A percentile compares a stretch with the other conserved stretches of the same genome.
phyloP scores from a whole-genome alignment of 2,329 filamentous ascomycete species.

The Sporothrix mexicana region DNA sequence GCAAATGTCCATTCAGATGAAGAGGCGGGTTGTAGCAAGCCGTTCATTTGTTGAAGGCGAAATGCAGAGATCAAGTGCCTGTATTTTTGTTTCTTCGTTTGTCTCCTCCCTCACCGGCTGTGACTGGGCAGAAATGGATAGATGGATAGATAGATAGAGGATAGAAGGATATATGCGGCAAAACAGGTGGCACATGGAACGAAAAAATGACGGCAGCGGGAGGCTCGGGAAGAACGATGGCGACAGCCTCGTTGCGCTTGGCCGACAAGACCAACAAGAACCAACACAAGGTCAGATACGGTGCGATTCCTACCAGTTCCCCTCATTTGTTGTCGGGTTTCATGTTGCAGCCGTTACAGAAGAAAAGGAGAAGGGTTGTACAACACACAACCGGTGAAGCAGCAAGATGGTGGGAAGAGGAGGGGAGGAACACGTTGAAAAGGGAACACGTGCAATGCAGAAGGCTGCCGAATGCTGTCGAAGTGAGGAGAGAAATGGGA shows the following conservation, averaged over 20 bases:
- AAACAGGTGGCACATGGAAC: neutral
- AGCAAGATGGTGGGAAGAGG: conserved; percentile 16
- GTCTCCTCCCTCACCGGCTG: neutral
- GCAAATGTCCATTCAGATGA: neutral
- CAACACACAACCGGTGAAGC: conserved; percentile 20
- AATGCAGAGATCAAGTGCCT: conserved; percentile 14
- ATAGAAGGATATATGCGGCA: neutral
- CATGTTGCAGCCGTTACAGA: neutral
- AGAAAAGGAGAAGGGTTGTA: neutral
- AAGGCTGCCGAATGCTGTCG: neutral
- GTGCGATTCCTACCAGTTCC: neutral
- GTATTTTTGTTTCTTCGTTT: too few relatives aligned
- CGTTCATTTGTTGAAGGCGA: neutral
- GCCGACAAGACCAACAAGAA: neutral
- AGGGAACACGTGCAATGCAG: neutral
- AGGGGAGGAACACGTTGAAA: neutral
- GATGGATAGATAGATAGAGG: neutral
- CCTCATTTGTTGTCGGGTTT: neutral
- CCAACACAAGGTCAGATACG: neutral
- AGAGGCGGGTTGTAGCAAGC: neutral
- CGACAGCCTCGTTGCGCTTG: neutral
- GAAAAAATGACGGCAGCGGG: neutral
- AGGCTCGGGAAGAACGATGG: conserved; percentile 9
- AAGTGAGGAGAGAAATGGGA: too few relatives aligned
- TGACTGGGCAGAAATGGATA: neutral